A percentile compares a stretch with the other conserved stretches of the same genome.
Evolutionary conservation across 2,329 filamentous ascomycete species (phyloP).

Genomic region (Pseudogymnoascus sp.): DNA sequence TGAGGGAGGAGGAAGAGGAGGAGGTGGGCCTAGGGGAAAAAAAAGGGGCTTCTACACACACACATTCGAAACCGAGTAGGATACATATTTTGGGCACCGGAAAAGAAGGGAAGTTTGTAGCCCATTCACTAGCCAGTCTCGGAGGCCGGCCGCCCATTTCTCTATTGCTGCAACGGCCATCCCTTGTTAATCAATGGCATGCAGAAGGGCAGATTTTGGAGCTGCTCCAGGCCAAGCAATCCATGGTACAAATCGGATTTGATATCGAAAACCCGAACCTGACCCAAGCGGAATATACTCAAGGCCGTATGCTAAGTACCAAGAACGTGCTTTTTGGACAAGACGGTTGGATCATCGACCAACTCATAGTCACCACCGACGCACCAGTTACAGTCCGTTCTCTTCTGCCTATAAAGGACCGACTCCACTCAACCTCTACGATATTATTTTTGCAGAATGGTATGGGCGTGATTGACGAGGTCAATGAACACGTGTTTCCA

Average conservation of each 20-base stretch:
- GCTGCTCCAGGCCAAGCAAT: constrained; percentile 36
- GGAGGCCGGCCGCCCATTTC: constrained; percentile 54
- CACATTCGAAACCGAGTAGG: constrained; percentile 22
- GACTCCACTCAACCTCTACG: constrained; percentile 59
- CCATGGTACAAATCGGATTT: constrained; percentile 28
- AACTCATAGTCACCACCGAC: constrained; percentile 62
- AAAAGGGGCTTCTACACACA: neutral
- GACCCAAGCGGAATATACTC: constrained; percentile 20
- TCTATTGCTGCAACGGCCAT: constrained; percentile 47
- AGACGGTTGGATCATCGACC: constrained; percentile 44
- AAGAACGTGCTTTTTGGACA: constrained; percentile 28
- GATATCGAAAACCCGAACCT: constrained; percentile 20
- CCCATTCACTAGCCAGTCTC: constrained; percentile 52
- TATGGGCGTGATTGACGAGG: constrained; percentile 71
- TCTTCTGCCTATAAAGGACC: constrained; percentile 51
- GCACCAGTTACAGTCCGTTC: constrained; percentile 48
- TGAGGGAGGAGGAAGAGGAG: constrained; percentile 9
- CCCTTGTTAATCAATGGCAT: constrained; percentile 38
- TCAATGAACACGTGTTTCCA: constrained; percentile 63
- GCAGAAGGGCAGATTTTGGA: constrained; percentile 36
- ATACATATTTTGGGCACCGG: constrained; percentile 58
- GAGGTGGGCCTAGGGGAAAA: constrained; percentile 23
- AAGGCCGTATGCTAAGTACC: constrained; percentile 11
- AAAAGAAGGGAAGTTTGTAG: constrained; percentile 55
- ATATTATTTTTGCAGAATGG: constrained; percentile 74